Conservation (phyloP, 2,329 filamentous ascomycete genomes). For the Dissoconium aciculare region DNA sequence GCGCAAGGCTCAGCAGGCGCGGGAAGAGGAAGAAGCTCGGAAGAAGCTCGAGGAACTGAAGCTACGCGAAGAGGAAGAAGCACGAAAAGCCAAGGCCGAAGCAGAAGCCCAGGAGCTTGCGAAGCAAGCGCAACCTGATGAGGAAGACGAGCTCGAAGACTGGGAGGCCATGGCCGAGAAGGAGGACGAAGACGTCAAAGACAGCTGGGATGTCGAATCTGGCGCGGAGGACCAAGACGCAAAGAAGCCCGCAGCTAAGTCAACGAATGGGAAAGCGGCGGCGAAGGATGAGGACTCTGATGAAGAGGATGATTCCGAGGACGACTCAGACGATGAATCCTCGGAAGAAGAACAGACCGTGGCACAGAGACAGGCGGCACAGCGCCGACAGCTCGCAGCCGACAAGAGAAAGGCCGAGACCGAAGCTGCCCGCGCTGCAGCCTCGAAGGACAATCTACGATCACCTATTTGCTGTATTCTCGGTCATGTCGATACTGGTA, state of each 20-base stretch:
- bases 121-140: constrained; percentile 44
- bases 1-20: constrained; percentile 27
- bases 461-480: constrained; percentile 99
- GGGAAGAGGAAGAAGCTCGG: constrained; percentile 39
- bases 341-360: constrained; percentile 64
- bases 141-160: constrained; percentile 56
- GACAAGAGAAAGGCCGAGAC: constrained; percentile 79
- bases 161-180: constrained; percentile 74
- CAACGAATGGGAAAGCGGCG: constrained; percentile 16
- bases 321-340: constrained; percentile 41
- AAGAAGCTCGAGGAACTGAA: constrained; percentile 41
- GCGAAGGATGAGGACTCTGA: constrained; percentile 27
- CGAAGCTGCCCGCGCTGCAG: constrained; percentile 77
- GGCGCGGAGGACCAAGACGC: constrained; percentile 55
- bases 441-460: constrained; percentile 85
- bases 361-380: constrained; percentile 54
- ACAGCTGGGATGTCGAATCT: constrained; percentile 83
- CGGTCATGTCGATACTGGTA: constrained; percentile 98
- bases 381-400: constrained; percentile 75
- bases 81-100: constrained; percentile 52
- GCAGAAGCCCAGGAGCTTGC: constrained; percentile 54
- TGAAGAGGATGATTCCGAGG: constrained; percentile 31
- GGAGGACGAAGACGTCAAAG: constrained; percentile 71
- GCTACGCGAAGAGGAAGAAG: constrained; percentile 47
- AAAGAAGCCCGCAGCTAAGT: constrained; percentile 23